phyloP scores from a whole-genome alignment of 805 yeast genomes.

The Starmerella stigmatis region DNA sequence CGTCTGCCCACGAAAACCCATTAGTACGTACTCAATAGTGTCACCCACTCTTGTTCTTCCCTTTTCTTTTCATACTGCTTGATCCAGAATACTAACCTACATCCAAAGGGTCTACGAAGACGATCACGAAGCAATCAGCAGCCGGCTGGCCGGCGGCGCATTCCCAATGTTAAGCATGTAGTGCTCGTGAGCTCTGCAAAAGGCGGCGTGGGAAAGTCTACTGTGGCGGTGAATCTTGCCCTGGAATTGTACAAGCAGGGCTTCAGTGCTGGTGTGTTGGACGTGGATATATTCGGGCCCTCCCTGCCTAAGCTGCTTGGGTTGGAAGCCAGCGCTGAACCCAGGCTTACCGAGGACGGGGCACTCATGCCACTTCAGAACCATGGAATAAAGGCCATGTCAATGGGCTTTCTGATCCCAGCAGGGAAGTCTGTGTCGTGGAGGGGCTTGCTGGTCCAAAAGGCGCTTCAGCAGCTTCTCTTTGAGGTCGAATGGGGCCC shows the following conservation, averaged over 20 bases:
- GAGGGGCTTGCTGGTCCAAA: constrained; percentile 82
- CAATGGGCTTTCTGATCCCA: constrained; percentile 73
- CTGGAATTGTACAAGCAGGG: constrained; percentile 46
- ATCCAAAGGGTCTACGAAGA: constrained; percentile 37
- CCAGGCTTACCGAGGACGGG: constrained; percentile 43
- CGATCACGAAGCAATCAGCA: constrained; percentile 9
- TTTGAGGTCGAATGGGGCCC: constrained; percentile 69
- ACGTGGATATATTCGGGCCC: constrained; percentile 79
- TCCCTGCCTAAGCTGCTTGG: constrained; percentile 63
- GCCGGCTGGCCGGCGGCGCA: constrained; percentile 30
- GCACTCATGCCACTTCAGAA: constrained; percentile 52
- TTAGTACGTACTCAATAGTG: constrained; percentile 35
- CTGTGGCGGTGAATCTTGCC: constrained; percentile 59
- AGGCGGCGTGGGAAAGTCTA: constrained; percentile 76
- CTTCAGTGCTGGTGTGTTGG: constrained; percentile 55
- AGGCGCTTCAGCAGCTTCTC: constrained; percentile 72
- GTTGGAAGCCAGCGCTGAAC: constrained; percentile 49
- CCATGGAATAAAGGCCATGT: constrained; percentile 74
- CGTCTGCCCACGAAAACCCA: constrained; percentile 40
- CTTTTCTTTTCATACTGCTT: background rate
- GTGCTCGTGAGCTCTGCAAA: constrained; percentile 64
- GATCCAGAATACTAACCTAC: constrained; percentile 17
- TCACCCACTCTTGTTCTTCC: too few species aligned
- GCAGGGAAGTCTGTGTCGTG: constrained; percentile 61
- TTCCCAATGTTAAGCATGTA: constrained; percentile 53